A percentile compares a stretch with the other conserved stretches of the same genome.
phyloP scores from a whole-genome alignment of 257 asterid genomes.

The Penstemon davidsonii region DNA sequence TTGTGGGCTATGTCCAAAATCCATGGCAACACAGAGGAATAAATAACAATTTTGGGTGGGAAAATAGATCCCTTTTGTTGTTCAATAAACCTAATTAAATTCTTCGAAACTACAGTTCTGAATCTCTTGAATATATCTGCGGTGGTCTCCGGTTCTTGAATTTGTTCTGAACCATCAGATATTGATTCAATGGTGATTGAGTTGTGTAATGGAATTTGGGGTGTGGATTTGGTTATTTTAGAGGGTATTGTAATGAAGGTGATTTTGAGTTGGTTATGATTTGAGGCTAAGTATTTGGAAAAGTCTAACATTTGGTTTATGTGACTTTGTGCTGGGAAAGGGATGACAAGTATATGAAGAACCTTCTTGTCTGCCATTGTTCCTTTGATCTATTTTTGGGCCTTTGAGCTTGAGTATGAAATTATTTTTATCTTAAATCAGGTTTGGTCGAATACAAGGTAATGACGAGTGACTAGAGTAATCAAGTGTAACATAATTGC shows the following conservation, averaged over 20 bases:
- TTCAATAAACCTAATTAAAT: slow-evolving; percentile 32
- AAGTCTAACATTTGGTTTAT: slow-evolving; percentile 51
- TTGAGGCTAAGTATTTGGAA: slow-evolving; percentile 46
- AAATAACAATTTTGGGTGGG: slow-evolving; percentile 27
- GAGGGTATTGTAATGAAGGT: slow-evolving; percentile 34
- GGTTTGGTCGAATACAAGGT: no score
- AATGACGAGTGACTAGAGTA: no score
- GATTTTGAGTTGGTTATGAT: slow-evolving; percentile 21
- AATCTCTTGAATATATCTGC: slow-evolving; percentile 29
- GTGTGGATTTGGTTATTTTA: slow-evolving; percentile 6
- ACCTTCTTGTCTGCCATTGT: neutral
- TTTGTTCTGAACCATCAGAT: slow-evolving; percentile 29
- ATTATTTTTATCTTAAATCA: no score
- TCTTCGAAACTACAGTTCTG: neutral
- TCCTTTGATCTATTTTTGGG: no score
- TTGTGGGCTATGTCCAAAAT: slow-evolving; percentile 33
- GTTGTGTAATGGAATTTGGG: neutral
- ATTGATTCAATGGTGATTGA: slow-evolving; percentile 33
- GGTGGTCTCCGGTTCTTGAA: neutral
- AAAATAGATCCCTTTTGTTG: neutral
- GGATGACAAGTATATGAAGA: slow-evolving; percentile 40
- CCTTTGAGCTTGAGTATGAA: no score
- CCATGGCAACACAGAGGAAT: slow-evolving; percentile 41
- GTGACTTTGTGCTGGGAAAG: slow-evolving; percentile 62
- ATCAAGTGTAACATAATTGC: no score